phyloP scores from a whole-genome alignment of 2,329 filamentous ascomycete genomes.

The Beauveria caledonica region DNA sequence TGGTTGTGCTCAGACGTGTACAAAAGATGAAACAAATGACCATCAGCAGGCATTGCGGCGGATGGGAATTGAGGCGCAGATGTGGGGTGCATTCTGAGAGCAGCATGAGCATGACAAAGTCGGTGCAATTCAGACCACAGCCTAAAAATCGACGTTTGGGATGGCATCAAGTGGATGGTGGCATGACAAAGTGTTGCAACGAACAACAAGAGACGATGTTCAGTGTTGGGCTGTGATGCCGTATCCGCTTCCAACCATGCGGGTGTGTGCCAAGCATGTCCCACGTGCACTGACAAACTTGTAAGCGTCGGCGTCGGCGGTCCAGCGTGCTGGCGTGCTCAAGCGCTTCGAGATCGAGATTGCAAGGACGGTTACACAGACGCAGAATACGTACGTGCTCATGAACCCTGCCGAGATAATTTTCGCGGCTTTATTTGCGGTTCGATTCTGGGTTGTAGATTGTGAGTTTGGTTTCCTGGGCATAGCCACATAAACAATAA shows the following conservation, averaged over 20 bases:
- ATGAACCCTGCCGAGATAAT: too few relatives aligned
- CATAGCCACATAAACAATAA: background rate
- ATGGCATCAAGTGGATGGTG: background rate
- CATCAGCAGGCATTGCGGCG: too few relatives aligned
- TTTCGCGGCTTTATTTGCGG: too few relatives aligned
- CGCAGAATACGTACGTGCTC: background rate
- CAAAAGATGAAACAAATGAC: background rate
- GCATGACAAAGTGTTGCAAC: background rate
- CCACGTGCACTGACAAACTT: background rate
- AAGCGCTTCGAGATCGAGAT: background rate
- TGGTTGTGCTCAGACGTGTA: too few relatives aligned
- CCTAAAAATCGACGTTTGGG: background rate
- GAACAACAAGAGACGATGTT: background rate
- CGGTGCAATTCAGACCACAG: background rate
- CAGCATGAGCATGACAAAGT: background rate
- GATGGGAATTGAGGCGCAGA: background rate
- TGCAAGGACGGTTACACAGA: background rate
- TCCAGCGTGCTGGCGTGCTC: background rate
- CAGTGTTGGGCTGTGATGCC: background rate
- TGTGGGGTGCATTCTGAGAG: background rate
- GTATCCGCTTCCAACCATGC: background rate
- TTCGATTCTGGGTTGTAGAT: too few relatives aligned
- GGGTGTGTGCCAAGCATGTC: background rate
- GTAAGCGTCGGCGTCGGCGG: background rate
- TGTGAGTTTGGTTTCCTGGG: too few relatives aligned